Base-by-base conservation (phyloP, 495 filamentous ascomycete species). In the Penicillium canescens region DNA sequence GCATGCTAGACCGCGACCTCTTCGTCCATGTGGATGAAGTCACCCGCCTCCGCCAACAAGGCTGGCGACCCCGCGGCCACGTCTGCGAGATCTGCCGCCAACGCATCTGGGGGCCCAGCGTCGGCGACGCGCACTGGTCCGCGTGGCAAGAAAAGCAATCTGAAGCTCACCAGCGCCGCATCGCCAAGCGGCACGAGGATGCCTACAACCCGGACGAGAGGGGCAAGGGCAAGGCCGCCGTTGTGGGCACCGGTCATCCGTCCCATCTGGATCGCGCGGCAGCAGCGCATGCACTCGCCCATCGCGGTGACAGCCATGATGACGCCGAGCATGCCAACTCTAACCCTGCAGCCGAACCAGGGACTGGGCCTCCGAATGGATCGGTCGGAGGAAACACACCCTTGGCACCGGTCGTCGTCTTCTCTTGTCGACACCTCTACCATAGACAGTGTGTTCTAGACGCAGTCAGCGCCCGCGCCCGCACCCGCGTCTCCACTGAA, bases 21-120 rank as follows among this genome's bases (percentile, higher is more conserved):
- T 98, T 96, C 60, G 82, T 88, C 12, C 87, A 90, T 57, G 92
- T 97, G 37, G 80, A 84, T 35, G 82, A 90, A 52, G 86, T 89
- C 11, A 81, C 87, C 11, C 77, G 79, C 13, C 81, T 92, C 9
- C 81, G 93, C n/a, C 87, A 91, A 65, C 81, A 86, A 20, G 94
- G 94, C 10, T 98, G 94, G 95, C 80, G 92, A 47, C 90, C 94
- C 0, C 79, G 84, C 20, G 87, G 89, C 1, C 90, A 92, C 47
- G 86, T 86, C 0, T 99, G 94, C 59, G 94, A 96, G 65, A 83
- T 84, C 8, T 99, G 94, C 50, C 86, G 86, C 24, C 82, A 82
- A 55, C 78, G 91, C 16, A 83, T 91, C 2, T 99, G 94, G 94
- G 94, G 94, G 0, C 91, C 91, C 2, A 92, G 91, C 3, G 88